A percentile compares a stretch with the other conserved stretches of the same genome.
phyloP scores from a whole-genome alignment of 2,329 filamentous ascomycete species.

The Venturia aucupariae region DNA sequence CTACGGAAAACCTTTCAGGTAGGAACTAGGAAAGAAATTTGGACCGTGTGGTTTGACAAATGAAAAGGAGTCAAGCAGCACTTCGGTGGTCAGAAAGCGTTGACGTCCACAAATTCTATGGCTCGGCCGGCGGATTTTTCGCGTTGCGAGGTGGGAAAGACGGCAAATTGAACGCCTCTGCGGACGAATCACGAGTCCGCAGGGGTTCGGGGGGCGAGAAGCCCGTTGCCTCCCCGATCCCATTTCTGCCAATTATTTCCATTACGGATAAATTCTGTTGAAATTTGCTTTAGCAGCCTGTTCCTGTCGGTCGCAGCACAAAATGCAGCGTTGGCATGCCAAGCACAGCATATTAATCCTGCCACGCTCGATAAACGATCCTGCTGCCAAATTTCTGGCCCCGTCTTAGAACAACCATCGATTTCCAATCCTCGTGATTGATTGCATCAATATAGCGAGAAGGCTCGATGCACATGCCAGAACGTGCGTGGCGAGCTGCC shows the following conservation, averaged over 20 bases:
- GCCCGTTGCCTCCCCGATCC: background rate
- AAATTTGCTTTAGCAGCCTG: background rate
- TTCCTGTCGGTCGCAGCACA: background rate
- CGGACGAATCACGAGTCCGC: background rate
- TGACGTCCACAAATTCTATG: background rate
- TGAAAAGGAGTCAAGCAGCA: background rate
- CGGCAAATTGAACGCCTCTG: background rate
- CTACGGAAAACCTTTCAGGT: background rate
- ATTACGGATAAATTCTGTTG: background rate
- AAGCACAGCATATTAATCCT: conserved; percentile 34
- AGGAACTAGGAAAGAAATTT: too few relatives aligned
- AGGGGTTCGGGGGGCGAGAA: background rate
- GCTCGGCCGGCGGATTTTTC: background rate
- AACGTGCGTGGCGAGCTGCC: conserved; percentile 56
- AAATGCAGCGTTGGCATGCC: background rate
- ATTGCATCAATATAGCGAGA: conserved; percentile 82
- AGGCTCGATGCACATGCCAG: conserved; percentile 87
- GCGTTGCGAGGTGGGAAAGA: background rate
- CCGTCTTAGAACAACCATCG: conserved; percentile 71
- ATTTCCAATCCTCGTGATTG: conserved; percentile 72
- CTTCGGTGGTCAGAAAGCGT: background rate
- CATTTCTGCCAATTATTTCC: background rate
- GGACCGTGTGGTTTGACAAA: background rate
- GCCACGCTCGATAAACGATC: conserved; percentile 81
- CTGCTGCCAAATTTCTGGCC: conserved; percentile 73